Evolutionary conservation across 495 filamentous ascomycete species (phyloP), one percentile per base, ranked within the genome.

Genomic region (Tuber brumale): DNA sequence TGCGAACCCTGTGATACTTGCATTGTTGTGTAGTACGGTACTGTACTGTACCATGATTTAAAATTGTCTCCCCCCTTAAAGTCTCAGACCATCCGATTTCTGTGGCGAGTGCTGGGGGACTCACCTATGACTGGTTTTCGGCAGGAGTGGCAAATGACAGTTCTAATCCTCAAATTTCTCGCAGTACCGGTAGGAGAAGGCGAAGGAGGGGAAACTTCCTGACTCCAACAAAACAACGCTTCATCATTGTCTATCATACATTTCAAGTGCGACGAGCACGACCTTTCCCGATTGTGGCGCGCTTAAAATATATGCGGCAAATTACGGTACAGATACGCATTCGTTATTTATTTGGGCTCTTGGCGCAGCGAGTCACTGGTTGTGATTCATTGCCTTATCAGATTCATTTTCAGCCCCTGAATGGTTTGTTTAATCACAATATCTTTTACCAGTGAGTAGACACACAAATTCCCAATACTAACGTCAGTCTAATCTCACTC

Each of bases 401-500:
- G 70, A 31, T 66, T 66, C 57, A 66, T 66, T 66, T 66, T 66
- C 57, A 66, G 57, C 57, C 57, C 57, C 57, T n/a, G n/a, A 66
- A 10, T 66, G n/a, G 57, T 66, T 66, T 57, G 48, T 57, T 57
- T 66, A 18, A 66, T 31, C 57, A 31, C 27, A 66, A 12, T 18
- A 66, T 66, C 57, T 45, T 45, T 45, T 43, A 9, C 42, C 9
- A 14, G 19, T 27, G 27, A 27, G 51, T 14, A 61, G 27, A 61
- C 51, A 61, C 51, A 27, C 51, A 66, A 27, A 61, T 61, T 31
- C n/a, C 23, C 51, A 31, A 31, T 66, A 66, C 57, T 31, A 31
- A 66, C 57, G 57, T 66, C 57, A 66, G 57, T 66, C 57, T 31
- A 27, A 66, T 66, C n/a, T 66, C 57, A 66, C 57, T 51, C 46